Base-by-base conservation (phyloP, 331 rosid species). In the Telfairia occidentalis region DNA sequence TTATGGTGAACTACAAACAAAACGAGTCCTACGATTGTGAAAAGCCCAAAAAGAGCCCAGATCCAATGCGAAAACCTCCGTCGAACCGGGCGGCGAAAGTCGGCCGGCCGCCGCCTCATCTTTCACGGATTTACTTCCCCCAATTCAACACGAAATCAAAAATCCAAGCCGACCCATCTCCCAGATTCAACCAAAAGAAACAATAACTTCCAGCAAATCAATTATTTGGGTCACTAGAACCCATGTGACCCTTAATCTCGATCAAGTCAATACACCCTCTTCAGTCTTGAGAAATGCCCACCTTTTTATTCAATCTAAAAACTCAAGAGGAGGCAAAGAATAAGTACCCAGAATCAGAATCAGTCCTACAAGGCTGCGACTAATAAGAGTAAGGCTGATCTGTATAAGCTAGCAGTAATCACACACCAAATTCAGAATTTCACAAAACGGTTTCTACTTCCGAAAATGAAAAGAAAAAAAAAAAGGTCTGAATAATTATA, bases 61-160 rank as follows among this genome's bases (percentile, higher is more conserved):
- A 95, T 95, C 99, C 97, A 95, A 87, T 82, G 73, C 37, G 93
- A 82, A 61, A 89, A 85, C 88, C 92, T 85, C 89, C 94, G 87
- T 74, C 97, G 85, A 64, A 78, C 92, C 87, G 92, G 96, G 90
- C 97, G 99, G 92, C 98, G 96, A 85, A 67, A 86, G 30, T 95
- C 98, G 89, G 92, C 93, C 45, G 90, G 91, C 93, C 99, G 96
- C 79, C 97, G 96, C 81, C 96, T 85, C 99, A 95, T 95, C 84
- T 81, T 88, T 76, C 87, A 19, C 80, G 24, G 80, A 59, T 57
- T 57, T 75, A 78, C 74, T 78, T 76, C 87, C 65, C 84, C 64
- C 83, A 89, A 81, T 82, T 85, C 84, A 82, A 73, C 79, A 21
- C 78, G 45, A 76, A 86, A 84, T 82, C 73, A 30, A 23, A 29